These are phyloP conservation scores for Endocalyx cinctus DNA, from an alignment of 2,329 filamentous ascomycete genomes.

Conservation along the genomic window DNA sequence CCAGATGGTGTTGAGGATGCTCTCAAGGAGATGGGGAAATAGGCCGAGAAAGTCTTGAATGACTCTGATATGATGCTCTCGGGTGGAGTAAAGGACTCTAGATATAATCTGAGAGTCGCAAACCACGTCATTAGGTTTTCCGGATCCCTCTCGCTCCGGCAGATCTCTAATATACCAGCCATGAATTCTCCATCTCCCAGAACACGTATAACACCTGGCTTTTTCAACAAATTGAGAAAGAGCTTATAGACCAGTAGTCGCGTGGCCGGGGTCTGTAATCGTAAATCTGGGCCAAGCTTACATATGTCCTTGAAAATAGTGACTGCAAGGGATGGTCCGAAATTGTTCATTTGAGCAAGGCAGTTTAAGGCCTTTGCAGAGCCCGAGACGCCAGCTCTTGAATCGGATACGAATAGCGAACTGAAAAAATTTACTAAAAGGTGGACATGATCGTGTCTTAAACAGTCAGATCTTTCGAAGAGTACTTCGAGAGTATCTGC, in stretches of 20 bases:
- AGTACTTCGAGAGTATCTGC: slow-evolving; percentile 49
- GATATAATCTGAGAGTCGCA: slow-evolving; percentile 40
- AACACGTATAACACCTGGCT: slow-evolving; percentile 36
- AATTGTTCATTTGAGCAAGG: slow-evolving; percentile 45
- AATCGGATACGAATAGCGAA: slow-evolving; percentile 54
- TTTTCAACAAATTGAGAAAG: slow-evolving; percentile 38
- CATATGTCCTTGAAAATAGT: slow-evolving; percentile 46
- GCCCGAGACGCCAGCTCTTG: slow-evolving; percentile 53
- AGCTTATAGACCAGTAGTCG: slow-evolving; percentile 49
- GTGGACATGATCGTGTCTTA: slow-evolving; percentile 49
- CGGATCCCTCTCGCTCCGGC: slow-evolving; percentile 52
- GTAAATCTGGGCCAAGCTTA: slow-evolving; percentile 53
- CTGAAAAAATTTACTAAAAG: slow-evolving; percentile 51
- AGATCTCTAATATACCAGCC: slow-evolving; percentile 45
- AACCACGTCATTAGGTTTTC: slow-evolving; percentile 56
- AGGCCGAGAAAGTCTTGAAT: slow-evolving; percentile 53
- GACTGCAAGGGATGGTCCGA: slow-evolving; percentile 43
- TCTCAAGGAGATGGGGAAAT: slow-evolving; percentile 56
- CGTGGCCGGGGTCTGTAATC: slow-evolving; percentile 46
- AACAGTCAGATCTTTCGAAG: slow-evolving; percentile 30
- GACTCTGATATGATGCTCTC: slow-evolving; percentile 43
- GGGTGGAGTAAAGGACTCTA: slow-evolving; percentile 41
- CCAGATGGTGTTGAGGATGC: slow-evolving; percentile 43
- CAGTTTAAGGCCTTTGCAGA: slow-evolving; percentile 48
- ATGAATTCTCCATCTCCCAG: slow-evolving; percentile 45